Evolutionary conservation across 2,329 filamentous ascomycete species (phyloP).

Genomic region (Mycocentrospora acerina): DNA sequence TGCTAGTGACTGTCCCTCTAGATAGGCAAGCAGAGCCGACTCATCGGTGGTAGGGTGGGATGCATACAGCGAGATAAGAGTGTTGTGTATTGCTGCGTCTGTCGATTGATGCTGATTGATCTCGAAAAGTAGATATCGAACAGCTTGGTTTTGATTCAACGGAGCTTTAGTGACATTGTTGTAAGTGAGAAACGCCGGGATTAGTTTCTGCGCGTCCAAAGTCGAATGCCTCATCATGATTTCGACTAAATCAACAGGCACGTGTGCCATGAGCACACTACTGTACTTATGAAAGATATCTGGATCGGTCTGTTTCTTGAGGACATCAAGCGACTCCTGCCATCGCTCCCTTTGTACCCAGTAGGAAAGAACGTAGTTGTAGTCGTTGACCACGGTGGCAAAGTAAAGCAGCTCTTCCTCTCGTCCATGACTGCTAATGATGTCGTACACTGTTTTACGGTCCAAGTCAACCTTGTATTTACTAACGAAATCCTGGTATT

Average conservation of each 20-base stretch:
- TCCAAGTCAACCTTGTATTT: conserved; percentile 88
- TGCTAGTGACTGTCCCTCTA: conserved; percentile 75
- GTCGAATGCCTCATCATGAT: conserved; percentile 90
- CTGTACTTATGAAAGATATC: conserved; percentile 97
- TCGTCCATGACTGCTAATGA: conserved; percentile 91
- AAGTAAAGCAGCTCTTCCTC: conserved; percentile 92
- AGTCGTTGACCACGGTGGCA: conserved; percentile 84
- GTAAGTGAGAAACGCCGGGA: conserved; percentile 91
- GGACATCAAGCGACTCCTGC: conserved; percentile 79
- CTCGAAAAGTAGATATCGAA: conserved; percentile 90
- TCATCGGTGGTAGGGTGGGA: conserved; percentile 82
- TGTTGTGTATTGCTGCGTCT: conserved; percentile 91
- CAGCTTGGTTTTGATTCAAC: conserved; percentile 77
- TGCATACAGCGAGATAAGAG: conserved; percentile 92
- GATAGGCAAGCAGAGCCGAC: conserved; percentile 79
- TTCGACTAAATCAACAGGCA: conserved; percentile 83
- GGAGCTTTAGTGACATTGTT: conserved; percentile 73
- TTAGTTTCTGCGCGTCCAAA: conserved; percentile 81
- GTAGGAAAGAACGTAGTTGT: conserved; percentile 92
- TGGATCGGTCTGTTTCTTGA: conserved; percentile 89
- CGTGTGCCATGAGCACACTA: conserved; percentile 92
- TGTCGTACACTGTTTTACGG: conserved; percentile 88
- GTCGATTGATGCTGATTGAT: conserved; percentile 82
- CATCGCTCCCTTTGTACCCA: conserved; percentile 97
- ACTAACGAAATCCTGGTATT: conserved; percentile 85